A percentile compares a stretch with the other conserved stretches of the same genome.
These are phyloP conservation scores for Aureobasidium sp. DNA, from an alignment of 2,329 filamentous ascomycete genomes.

Conservation along the genomic window DNA sequence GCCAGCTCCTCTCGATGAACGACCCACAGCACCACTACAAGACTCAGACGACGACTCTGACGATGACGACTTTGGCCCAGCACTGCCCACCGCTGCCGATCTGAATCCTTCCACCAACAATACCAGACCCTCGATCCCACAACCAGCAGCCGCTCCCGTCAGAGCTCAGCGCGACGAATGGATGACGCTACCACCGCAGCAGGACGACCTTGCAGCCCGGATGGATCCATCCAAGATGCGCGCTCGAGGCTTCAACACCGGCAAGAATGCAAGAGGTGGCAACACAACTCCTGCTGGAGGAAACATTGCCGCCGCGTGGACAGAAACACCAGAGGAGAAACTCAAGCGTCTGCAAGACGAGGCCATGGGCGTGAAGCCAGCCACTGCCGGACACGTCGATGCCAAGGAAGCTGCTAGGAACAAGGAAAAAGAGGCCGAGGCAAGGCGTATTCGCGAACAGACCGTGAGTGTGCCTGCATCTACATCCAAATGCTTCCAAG, in stretches of 20 bases:
- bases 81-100: conserved; percentile 30
- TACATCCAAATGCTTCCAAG: conserved; percentile 13
- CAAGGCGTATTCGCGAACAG: conserved; percentile 50
- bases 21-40: conserved; percentile 33
- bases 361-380: conserved; percentile 47
- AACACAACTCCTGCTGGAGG: conserved; percentile 25
- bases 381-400: neutral
- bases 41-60: conserved; percentile 25
- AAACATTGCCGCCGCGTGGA: conserved; percentile 62
- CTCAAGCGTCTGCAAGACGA: conserved; percentile 72
- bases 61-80: conserved; percentile 41
- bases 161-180: conserved; percentile 63
- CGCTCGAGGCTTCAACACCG: conserved; percentile 74
- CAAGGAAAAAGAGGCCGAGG: conserved; percentile 38
- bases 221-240: conserved; percentile 79
- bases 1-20: conserved; percentile 42
- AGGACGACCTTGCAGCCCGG: conserved; percentile 49
- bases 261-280: conserved; percentile 48
- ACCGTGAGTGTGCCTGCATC: conserved; percentile 39
- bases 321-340: conserved; percentile 85
- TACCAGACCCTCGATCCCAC: neutral
- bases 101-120: neutral
- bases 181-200: conserved; percentile 46
- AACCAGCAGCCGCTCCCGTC: neutral
- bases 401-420: conserved; percentile 13